Percentiles rank a stretch among this genome's conserved stretches.
These are phyloP conservation scores for Fusarium armeniacum DNA, from an alignment of 2,329 filamentous ascomycete species.

Conservation along the genomic window DNA sequence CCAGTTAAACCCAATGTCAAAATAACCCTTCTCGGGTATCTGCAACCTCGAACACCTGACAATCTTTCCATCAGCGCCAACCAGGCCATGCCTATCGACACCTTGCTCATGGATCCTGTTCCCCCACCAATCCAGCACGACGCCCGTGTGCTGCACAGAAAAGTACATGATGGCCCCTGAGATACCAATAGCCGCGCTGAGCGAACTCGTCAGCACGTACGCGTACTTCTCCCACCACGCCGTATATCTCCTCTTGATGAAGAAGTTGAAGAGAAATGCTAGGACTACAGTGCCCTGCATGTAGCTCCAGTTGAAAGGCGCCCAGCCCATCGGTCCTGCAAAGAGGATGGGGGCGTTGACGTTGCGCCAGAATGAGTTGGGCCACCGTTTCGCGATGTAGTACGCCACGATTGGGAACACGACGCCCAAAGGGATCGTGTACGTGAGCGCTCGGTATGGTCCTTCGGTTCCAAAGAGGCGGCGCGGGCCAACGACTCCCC, in stretches of 20 bases:
- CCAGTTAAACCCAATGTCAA: slow-evolving; percentile 39
- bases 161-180: slow-evolving; percentile 50
- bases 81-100: slow-evolving; percentile 44
- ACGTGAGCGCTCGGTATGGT: slow-evolving; percentile 40
- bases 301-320: slow-evolving; percentile 49
- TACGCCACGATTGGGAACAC: slow-evolving; percentile 43
- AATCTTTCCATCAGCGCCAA: slow-evolving; percentile 15
- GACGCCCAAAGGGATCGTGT: slow-evolving; percentile 39
- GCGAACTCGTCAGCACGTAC: slow-evolving; percentile 49
- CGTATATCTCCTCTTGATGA: slow-evolving; percentile 44
- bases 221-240: slow-evolving; percentile 51
- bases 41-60: slow-evolving; percentile 42
- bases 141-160: slow-evolving; percentile 38
- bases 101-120: slow-evolving; percentile 39
- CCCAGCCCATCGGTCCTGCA: slow-evolving; percentile 45
- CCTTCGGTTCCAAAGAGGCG: slow-evolving; percentile 66
- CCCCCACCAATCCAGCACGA: slow-evolving; percentile 47
- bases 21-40: slow-evolving; percentile 40
- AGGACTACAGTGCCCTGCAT: slow-evolving; percentile 46
- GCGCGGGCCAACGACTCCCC: slow-evolving; percentile 76
- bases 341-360: slow-evolving; percentile 47
- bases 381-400: slow-evolving; percentile 38
- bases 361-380: slow-evolving; percentile 40
- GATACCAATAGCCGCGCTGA: slow-evolving; percentile 49
- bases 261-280: slow-evolving; percentile 48